phyloP scores from a whole-genome alignment of 495 filamentous ascomycete species.

The Aspergillus affinis region DNA sequence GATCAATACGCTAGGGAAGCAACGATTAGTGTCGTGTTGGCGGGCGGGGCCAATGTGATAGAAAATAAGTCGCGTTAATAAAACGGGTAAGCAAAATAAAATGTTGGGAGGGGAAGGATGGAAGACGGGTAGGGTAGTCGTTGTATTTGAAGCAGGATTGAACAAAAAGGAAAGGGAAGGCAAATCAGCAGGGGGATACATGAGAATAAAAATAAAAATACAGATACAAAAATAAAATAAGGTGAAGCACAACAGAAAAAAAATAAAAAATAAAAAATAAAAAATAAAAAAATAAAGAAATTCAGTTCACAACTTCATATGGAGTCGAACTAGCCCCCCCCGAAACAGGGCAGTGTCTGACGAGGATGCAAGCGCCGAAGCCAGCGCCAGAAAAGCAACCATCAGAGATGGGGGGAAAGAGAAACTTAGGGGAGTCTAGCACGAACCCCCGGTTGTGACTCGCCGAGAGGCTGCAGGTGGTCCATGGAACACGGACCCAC shows the following conservation, averaged over 20 bases:
- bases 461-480: conserved; percentile 32
- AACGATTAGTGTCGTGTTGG: conserved; percentile 6
- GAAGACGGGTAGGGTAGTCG: background rate
- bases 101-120: background rate
- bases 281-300: conserved; percentile 1
- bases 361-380: conserved; percentile 29
- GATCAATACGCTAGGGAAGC: background rate
- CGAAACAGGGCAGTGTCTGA: conserved; percentile 28
- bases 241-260: background rate
- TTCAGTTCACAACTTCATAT: conserved; percentile 2
- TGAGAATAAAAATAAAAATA: background rate
- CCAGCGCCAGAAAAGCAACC: conserved; percentile 21
- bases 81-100: background rate
- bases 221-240: conserved; percentile 1
- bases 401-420: conserved; percentile 21
- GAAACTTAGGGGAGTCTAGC: conserved; percentile 18
- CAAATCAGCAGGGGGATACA: too few species aligned
- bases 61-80: conserved; percentile 3
- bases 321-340: conserved; percentile 22
- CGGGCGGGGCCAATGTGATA: conserved; percentile 17
- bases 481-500: conserved; percentile 25
- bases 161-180: too few species aligned
- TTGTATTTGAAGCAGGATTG: too few species aligned
- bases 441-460: conserved; percentile 36
- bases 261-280: conserved; percentile 2